Base-by-base conservation (phyloP, 176 grass and related monocot genomes). In the Typha latifolia region DNA sequence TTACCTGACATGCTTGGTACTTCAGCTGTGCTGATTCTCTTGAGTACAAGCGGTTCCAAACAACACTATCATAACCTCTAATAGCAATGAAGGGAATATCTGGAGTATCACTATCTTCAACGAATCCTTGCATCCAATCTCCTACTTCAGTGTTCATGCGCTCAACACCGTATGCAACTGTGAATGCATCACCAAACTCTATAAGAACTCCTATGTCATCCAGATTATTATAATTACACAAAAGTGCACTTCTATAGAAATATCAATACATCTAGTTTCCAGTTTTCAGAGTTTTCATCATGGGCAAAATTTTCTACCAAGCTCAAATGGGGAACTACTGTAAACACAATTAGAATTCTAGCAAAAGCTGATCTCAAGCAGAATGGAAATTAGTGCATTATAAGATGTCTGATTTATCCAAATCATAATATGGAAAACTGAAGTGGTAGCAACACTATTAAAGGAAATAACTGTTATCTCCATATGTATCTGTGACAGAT, bases 51-150 rank as follows among this genome's bases (percentile, higher is more conserved):
- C 86, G 89, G 23, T 63, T 97, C 89, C 94, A 93, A 26, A 97
- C 94, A 59, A 97, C 86, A 26, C 94, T 97, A 62, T 87, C 81
- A 76, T 99, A 92, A 68, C 89, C 94, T 78, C 81, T 99, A 4
- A 85, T 84, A 63, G 89, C 94, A 66, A 99, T 90, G 64, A 93
- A 99, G 48, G 89, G 94, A 47, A 86, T 82, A 64, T 69, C 61
- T 21, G 55, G 67, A 71, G 49, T 65, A 32, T 82, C 76, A 49
- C 12, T 66, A 49, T 89, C 79, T 80, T 61, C 78, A 66, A 66
- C 78, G 27, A 77, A 71, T 53, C 62, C 29, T 89, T 79, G 75
- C 89, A 90, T 93, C 94, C 89, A 99, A 48, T 71, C 66, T 10
- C 86, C 92, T 12, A 93, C 89, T 83, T 99, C 86, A 70, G 62